phyloP scores from a whole-genome alignment of 177 flowering plant species.

The Vitis hybrid region DNA sequence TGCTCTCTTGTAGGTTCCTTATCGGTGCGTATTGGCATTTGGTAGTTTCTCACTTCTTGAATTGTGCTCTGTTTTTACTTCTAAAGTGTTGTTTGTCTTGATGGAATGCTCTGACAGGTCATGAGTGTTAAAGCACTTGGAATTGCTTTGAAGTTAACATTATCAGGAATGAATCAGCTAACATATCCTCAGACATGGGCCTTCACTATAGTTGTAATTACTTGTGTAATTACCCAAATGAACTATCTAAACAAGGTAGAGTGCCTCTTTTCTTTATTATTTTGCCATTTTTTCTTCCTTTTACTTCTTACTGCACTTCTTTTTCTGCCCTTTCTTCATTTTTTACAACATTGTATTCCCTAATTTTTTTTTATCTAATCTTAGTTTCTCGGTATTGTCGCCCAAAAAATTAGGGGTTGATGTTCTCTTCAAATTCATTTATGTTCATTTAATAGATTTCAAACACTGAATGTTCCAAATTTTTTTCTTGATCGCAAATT shows the following conservation, averaged over 20 bases:
- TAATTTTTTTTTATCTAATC: no score
- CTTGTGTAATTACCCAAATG: conserved; percentile 67
- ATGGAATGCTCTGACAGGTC: conserved; percentile 35
- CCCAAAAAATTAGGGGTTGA: no score
- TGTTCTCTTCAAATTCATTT: no score
- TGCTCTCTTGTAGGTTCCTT: conserved; percentile 90
- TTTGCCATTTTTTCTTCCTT: no score
- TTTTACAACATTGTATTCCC: no score
- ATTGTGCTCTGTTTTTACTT: neutral
- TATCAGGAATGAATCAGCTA: conserved; percentile 66
- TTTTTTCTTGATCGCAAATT: no score
- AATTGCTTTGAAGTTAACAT: conserved; percentile 69
- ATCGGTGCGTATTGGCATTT: conserved; percentile 55
- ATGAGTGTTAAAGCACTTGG: conserved; percentile 77
- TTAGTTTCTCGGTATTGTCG: no score
- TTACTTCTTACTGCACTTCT: no score
- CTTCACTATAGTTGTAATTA: conserved; percentile 50
- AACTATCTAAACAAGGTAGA: conserved; percentile 74
- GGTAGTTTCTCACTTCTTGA: neutral
- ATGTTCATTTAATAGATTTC: no score
- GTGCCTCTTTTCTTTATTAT: no score
- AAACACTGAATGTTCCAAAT: no score
- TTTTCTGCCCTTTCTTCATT: no score
- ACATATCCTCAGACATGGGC: conserved; percentile 71
- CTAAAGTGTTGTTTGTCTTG: neutral